A percentile compares a stretch with the other conserved stretches of the same genome.
Evolutionary conservation across 2,329 filamentous ascomycete genomes (phyloP).

Genomic region (Xylaria sp.): DNA sequence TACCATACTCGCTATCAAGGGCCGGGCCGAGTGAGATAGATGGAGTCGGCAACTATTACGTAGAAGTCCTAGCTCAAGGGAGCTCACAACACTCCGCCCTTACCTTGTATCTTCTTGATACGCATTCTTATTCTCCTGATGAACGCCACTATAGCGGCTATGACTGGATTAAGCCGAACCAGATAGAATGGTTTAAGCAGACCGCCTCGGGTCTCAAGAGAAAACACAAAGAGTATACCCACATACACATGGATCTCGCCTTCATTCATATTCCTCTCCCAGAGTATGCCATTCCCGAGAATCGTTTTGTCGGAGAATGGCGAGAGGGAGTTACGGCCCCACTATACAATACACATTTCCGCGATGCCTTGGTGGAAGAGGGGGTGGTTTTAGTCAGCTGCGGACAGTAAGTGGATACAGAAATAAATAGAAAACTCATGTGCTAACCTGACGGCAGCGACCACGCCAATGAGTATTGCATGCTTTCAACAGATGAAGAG

Average conservation of each 20-base stretch:
- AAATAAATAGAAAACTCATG: neutral
- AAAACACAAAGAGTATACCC: slow-evolving; percentile 84
- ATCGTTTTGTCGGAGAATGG: slow-evolving; percentile 76
- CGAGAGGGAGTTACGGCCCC: slow-evolving; percentile 89
- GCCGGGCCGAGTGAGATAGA: slow-evolving; percentile 86
- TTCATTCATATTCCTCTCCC: slow-evolving; percentile 98
- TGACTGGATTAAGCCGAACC: slow-evolving; percentile 94
- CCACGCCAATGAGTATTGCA: slow-evolving; percentile 97
- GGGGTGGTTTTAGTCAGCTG: slow-evolving; percentile 88
- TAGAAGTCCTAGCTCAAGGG: slow-evolving; percentile 87
- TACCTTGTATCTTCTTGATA: slow-evolving; percentile 94
- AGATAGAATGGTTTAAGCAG: slow-evolving; percentile 93
- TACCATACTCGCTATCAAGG: slow-evolving; percentile 90
- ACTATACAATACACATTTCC: slow-evolving; percentile 90
- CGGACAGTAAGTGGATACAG: slow-evolving; percentile 75
- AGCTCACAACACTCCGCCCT: slow-evolving; percentile 86
- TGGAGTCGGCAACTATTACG: slow-evolving; percentile 92
- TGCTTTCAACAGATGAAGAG: slow-evolving; percentile 68
- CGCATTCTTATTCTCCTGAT: slow-evolving; percentile 90
- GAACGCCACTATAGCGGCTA: slow-evolving; percentile 91
- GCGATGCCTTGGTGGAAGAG: slow-evolving; percentile 86
- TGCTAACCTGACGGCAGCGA: slow-evolving; percentile 65
- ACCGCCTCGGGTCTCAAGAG: slow-evolving; percentile 80
- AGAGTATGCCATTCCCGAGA: slow-evolving; percentile 77
- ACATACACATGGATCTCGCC: slow-evolving; percentile 93